A percentile compares a stretch with the other conserved stretches of the same genome.
Conservation (phyloP, 768 basidiomycete genomes). For the Panaeolus cyanescens region DNA sequence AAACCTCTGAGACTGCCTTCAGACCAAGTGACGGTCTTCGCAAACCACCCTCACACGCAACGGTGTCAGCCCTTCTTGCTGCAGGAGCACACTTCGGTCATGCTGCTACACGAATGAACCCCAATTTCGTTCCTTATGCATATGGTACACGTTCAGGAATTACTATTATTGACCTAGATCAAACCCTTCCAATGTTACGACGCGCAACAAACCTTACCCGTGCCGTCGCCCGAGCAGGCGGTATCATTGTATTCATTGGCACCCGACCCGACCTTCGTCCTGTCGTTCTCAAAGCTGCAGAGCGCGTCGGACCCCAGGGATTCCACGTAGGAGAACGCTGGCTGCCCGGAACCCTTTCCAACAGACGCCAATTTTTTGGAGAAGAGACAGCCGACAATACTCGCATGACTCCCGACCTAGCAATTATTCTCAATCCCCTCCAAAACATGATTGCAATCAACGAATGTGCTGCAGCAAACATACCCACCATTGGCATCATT, state of each 20-base stretch:
- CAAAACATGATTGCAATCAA: constrained; percentile 84
- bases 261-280: constrained; percentile 79
- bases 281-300: constrained; percentile 76
- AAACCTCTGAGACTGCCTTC: constrained; percentile 65
- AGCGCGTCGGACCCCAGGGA: constrained; percentile 76
- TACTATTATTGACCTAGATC: constrained; percentile 93
- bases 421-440: constrained; percentile 89
- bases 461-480: constrained; percentile 86
- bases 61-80: constrained; percentile 88
- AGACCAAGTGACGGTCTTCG: constrained; percentile 73
- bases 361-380: constrained; percentile 76
- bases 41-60: constrained; percentile 67
- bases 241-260: constrained; percentile 88
- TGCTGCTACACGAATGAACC: constrained; percentile 78
- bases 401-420: constrained; percentile 80
- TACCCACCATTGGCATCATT: constrained; percentile 93
- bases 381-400: constrained; percentile 50
- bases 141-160: constrained; percentile 90
- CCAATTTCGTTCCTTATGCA: constrained; percentile 88
- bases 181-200: constrained; percentile 87
- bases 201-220: constrained; percentile 89
- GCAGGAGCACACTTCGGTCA: constrained; percentile 96
- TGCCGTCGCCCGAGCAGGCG: constrained; percentile 77
- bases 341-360: constrained; percentile 95
- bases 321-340: constrained; percentile 88